Evolutionary conservation across 768 basidiomycete genomes (phyloP).

Genomic region (Boletus huronensis): DNA sequence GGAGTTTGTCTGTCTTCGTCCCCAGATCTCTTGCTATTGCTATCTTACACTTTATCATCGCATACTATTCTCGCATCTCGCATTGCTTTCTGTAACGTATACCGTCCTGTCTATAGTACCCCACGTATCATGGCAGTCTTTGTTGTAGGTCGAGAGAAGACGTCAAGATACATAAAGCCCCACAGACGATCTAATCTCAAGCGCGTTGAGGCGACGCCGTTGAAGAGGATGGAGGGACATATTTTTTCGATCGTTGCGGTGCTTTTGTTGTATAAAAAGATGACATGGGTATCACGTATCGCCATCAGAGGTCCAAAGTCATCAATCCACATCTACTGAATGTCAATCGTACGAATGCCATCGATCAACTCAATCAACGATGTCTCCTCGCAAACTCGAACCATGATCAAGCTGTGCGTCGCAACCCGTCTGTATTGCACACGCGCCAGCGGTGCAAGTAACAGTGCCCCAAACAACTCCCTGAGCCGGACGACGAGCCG

Average conservation of each 20-base stretch:
- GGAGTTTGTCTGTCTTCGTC: not conserved
- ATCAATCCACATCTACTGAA: not conserved
- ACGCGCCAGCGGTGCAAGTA: not conserved
- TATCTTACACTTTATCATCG: not conserved
- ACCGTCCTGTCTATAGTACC: no score
- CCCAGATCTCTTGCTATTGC: not conserved
- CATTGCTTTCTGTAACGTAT: no score
- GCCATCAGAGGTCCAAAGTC: not conserved
- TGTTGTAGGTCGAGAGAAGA: conserved; percentile 62
- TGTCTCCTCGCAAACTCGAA: not conserved
- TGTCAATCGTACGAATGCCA: not conserved
- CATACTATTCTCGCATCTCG: no score
- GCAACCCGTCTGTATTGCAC: not conserved
- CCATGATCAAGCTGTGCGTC: not conserved
- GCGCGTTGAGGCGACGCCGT: not conserved
- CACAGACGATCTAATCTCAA: conserved; percentile 22
- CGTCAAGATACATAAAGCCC: conserved; percentile 89
- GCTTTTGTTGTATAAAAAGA: not conserved
- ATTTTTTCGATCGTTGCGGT: not conserved
- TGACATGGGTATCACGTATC: not conserved
- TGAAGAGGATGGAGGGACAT: not conserved
- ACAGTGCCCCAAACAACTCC: not conserved
- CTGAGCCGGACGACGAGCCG: not conserved
- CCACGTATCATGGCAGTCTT: no score
- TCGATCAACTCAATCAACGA: not conserved